phyloP scores from a whole-genome alignment of 2,329 filamentous ascomycete species.

The Metarhizium album region DNA sequence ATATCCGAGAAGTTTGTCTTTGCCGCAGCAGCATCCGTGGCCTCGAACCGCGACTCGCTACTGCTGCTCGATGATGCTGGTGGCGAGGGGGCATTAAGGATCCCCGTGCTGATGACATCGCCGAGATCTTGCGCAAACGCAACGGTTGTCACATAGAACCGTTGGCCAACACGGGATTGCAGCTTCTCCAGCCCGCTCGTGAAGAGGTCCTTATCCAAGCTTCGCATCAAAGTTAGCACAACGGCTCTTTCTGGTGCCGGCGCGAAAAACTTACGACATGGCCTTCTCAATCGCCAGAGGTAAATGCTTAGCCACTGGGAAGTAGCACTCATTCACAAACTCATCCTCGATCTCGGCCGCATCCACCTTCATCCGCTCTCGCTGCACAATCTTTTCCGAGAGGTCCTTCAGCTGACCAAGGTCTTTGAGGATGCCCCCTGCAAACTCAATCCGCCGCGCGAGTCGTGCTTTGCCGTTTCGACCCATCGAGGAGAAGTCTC shows the following conservation, averaged over 20 bases:
- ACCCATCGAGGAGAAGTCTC: constrained; percentile 94
- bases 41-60: constrained; percentile 18
- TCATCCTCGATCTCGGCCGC: constrained; percentile 65
- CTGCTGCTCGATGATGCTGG: background rate
- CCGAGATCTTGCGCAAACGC: constrained; percentile 47
- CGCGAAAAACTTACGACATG: constrained; percentile 52
- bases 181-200: constrained; percentile 38
- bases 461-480: constrained; percentile 69
- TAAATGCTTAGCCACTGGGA: constrained; percentile 71
- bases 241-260: background rate
- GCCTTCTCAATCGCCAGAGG: constrained; percentile 71
- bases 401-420: constrained; percentile 65
- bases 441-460: constrained; percentile 78
- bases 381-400: constrained; percentile 58
- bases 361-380: constrained; percentile 69
- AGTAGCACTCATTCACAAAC: constrained; percentile 83
- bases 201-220: constrained; percentile 55
- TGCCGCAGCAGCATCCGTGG: constrained; percentile 35
- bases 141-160: constrained; percentile 48
- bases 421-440: constrained; percentile 62
- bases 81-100: constrained; percentile 24
- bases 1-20: constrained; percentile 54
- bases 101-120: constrained; percentile 40
- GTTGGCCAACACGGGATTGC: constrained; percentile 39
- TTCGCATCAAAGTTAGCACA: constrained; percentile 29